phyloP scores from a whole-genome alignment of 495 filamentous ascomycete genomes.

The Hypomontagnella submonticulosa region DNA sequence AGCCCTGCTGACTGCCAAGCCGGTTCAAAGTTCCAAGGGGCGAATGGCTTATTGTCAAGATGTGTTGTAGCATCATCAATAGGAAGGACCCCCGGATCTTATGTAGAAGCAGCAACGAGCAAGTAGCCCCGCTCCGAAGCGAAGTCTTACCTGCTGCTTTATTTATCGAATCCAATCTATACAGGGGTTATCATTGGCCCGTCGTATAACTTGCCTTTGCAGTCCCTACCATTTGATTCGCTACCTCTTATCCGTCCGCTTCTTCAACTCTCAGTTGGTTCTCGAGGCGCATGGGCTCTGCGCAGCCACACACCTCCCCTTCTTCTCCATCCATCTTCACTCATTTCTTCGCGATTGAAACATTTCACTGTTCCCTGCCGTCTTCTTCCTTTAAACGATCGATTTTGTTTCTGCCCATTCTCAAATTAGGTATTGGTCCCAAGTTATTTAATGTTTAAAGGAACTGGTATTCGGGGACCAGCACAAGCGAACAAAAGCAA shows the following conservation, averaged over 20 bases:
- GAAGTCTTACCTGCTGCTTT: constrained; percentile 10
- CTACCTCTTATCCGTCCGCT: neutral
- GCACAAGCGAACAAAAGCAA: constrained; percentile 1
- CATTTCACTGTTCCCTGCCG: constrained; percentile 23
- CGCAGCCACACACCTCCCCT: constrained; percentile 28
- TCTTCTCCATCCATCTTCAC: neutral
- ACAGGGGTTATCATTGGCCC: constrained; percentile 26
- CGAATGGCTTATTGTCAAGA: no score
- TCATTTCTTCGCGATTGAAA: constrained; percentile 26
- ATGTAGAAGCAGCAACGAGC: constrained; percentile 13
- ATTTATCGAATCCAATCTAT: constrained; percentile 16
- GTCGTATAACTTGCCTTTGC: neutral
- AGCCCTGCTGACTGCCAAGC: constrained; percentile 21
- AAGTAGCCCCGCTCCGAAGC: constrained; percentile 19
- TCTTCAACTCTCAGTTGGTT: constrained; percentile 12
- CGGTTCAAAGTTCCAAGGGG: constrained; percentile 21
- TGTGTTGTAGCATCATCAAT: constrained; percentile 11
- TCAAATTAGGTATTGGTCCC: constrained; percentile 20
- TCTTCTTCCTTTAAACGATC: neutral
- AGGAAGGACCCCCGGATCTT: constrained; percentile 20
- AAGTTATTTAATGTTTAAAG: constrained; percentile 15
- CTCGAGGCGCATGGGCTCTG: constrained; percentile 9
- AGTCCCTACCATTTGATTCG: neutral
- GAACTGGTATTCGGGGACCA: constrained; percentile 3
- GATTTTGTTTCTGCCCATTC: constrained; percentile 14